Conservation (phyloP, 192 early-diverging fungal genomes). For the Bifiguratus adelaidae region DNA sequence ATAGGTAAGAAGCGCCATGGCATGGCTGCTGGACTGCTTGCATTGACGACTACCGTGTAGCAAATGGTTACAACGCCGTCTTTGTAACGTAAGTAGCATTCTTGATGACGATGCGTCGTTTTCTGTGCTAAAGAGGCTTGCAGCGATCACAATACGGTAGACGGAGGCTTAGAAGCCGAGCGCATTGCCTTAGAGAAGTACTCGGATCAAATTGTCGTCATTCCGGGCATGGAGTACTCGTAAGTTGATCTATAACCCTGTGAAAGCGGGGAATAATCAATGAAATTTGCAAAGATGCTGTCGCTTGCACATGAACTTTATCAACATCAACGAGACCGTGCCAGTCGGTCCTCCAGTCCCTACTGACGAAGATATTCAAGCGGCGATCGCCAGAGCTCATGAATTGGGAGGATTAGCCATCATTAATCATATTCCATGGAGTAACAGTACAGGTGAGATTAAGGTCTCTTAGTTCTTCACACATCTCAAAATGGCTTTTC, state of each 20-base stretch:
- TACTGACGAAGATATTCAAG: slow-evolving; percentile 43
- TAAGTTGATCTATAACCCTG: slow-evolving; percentile 10
- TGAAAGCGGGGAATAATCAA: not conserved
- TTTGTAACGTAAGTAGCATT: slow-evolving; percentile 30
- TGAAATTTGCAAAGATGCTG: slow-evolving; percentile 42
- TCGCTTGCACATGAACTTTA: slow-evolving; percentile 63
- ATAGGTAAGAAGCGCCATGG: slow-evolving; percentile 26
- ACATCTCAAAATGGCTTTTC: not conserved
- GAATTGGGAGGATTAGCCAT: slow-evolving; percentile 58
- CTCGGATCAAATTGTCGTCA: slow-evolving; percentile 37
- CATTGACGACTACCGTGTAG: slow-evolving; percentile 8
- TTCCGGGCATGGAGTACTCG: slow-evolving; percentile 60
- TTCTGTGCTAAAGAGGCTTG: not conserved
- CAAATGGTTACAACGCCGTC: slow-evolving; percentile 59
- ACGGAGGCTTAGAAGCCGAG: slow-evolving; percentile 48
- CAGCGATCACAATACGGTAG: slow-evolving; percentile 59
- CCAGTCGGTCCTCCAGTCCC: slow-evolving; percentile 35
- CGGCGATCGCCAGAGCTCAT: slow-evolving; percentile 47
- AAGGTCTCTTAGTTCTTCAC: not conserved
- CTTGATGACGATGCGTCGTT: not conserved
- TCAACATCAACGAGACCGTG: slow-evolving; percentile 48
- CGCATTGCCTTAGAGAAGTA: slow-evolving; percentile 38
- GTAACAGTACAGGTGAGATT: slow-evolving; percentile 41
- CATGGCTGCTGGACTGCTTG: not conserved
- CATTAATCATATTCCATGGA: slow-evolving; percentile 74